Evolutionary conservation across 73 alveolate genomes (phyloP).

Genomic region (Symbiodinium pilosum): DNA sequence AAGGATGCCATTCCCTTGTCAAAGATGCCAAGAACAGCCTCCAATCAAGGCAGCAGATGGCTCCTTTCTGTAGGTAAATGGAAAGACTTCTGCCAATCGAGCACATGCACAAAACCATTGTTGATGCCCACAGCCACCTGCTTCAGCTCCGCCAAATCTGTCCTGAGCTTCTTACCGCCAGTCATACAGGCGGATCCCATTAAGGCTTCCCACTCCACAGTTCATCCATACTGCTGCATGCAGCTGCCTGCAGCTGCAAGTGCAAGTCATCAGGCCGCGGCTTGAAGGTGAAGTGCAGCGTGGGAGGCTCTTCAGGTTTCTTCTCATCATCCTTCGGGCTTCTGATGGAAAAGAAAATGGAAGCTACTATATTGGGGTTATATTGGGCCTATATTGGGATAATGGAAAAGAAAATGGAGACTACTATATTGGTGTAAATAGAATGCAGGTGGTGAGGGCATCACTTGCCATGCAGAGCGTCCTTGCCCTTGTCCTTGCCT

Average conservation of each 20-base stretch:
- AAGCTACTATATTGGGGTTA: no score
- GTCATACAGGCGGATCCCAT: no score
- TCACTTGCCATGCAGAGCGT: neutral
- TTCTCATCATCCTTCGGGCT: constrained; percentile 74
- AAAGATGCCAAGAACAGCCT: constrained; percentile 74
- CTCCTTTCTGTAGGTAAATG: neutral
- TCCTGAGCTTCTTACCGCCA: constrained; percentile 40
- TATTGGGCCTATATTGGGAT: no score
- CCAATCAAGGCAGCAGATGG: neutral
- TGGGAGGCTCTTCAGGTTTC: constrained; percentile 82
- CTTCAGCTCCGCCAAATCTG: constrained; percentile 72
- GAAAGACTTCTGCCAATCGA: no score
- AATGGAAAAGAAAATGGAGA: no score
- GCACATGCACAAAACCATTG: no score
- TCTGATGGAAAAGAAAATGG: no score
- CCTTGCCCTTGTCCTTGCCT: constrained; percentile 92
- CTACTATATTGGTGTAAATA: neutral
- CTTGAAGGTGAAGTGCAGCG: constrained; percentile 82
- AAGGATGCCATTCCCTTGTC: constrained; percentile 93
- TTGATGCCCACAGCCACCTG: no score
- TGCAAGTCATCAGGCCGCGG: neutral
- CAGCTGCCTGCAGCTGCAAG: no score
- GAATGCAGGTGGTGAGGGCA: neutral
- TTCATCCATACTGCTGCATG: no score
- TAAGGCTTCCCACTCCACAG: no score